A percentile compares a stretch with the other conserved stretches of the same genome.
phyloP scores from a whole-genome alignment of 139 green algal genomes.

The Picochlorum sp. region DNA sequence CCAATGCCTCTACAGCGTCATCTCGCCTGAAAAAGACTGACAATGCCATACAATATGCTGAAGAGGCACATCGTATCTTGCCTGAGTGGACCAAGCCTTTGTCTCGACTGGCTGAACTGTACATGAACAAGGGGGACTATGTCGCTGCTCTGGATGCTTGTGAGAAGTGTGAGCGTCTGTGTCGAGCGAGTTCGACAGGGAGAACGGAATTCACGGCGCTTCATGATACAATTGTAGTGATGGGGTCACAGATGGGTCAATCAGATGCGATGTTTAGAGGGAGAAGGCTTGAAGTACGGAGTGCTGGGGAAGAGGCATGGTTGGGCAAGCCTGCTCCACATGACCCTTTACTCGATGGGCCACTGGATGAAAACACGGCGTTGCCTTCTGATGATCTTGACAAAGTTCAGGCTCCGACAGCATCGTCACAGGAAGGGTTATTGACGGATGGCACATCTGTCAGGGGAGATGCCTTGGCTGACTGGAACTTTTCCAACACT shows the following conservation, averaged over 20 bases:
- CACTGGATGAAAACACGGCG: neutral
- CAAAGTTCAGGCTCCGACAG: too few species aligned
- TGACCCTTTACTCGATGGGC: conserved; percentile 36
- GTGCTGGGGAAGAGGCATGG: conserved; percentile 59
- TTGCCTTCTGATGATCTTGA: neutral
- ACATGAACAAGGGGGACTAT: conserved; percentile 18
- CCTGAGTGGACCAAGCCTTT: conserved; percentile 45
- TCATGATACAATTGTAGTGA: conserved; percentile 38
- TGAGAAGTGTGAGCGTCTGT: conserved; percentile 17
- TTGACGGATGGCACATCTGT: neutral
- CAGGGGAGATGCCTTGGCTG: conserved; percentile 10
- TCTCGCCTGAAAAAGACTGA: conserved; percentile 4
- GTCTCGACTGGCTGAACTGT: conserved; percentile 37
- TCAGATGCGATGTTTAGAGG: conserved; percentile 32
- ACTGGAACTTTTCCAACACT: conserved; percentile 16
- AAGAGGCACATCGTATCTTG: conserved; percentile 18
- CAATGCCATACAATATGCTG: conserved; percentile 31
- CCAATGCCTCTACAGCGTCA: conserved; percentile 23
- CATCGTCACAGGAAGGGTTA: too few species aligned
- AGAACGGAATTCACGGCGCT: conserved; percentile 38
- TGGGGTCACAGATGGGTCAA: conserved; percentile 25
- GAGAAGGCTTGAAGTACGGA: conserved; percentile 39
- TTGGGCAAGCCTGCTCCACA: conserved; percentile 37
- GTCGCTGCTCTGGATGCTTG: conserved; percentile 15
- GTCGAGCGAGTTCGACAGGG: conserved; percentile 3